These are phyloP conservation scores for Nakazawaea pomicola DNA, from an alignment of 805 yeast species.

Conservation along the genomic window DNA sequence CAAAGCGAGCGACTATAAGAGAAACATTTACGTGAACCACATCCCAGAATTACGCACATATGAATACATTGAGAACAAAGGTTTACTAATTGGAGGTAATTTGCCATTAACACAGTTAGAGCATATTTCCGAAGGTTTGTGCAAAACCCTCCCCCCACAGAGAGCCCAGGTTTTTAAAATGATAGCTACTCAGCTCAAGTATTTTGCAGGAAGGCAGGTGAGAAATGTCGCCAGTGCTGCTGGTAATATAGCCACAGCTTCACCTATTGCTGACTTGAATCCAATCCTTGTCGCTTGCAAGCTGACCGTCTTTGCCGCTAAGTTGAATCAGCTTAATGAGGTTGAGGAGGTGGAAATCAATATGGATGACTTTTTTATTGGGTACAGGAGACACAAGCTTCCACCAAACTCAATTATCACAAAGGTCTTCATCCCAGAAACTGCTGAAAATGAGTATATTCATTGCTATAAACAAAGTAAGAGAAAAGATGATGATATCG, in stretches of 20 bases:
- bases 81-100: slow-evolving; percentile 39
- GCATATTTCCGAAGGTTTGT: slow-evolving; percentile 27
- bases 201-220: slow-evolving; percentile 45
- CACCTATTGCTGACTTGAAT: slow-evolving; percentile 44
- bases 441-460: slow-evolving; percentile 30
- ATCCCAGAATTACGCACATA: slow-evolving; percentile 32
- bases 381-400: slow-evolving; percentile 35
- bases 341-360: slow-evolving; percentile 20
- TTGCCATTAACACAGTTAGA: slow-evolving; percentile 35
- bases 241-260: slow-evolving; percentile 44
- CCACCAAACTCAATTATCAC: slow-evolving; percentile 32
- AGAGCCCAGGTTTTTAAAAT: slow-evolving; percentile 31
- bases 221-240: slow-evolving; percentile 47
- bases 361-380: slow-evolving; percentile 39
- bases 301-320: slow-evolving; percentile 32
- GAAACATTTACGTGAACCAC: slow-evolving; percentile 37
- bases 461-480: slow-evolving; percentile 40
- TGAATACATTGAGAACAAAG: slow-evolving; percentile 33
- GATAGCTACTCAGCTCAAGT: slow-evolving; percentile 35
- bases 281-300: slow-evolving; percentile 39
- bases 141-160: slow-evolving; percentile 18
- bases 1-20: slow-evolving; percentile 34
- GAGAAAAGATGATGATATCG: slow-evolving; percentile 45
- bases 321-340: slow-evolving; percentile 22
- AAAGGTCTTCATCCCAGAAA: slow-evolving; percentile 35